These are phyloP conservation scores for Haberlea rhodopensis DNA, from an alignment of 257 asterid species.

Conservation along the genomic window DNA sequence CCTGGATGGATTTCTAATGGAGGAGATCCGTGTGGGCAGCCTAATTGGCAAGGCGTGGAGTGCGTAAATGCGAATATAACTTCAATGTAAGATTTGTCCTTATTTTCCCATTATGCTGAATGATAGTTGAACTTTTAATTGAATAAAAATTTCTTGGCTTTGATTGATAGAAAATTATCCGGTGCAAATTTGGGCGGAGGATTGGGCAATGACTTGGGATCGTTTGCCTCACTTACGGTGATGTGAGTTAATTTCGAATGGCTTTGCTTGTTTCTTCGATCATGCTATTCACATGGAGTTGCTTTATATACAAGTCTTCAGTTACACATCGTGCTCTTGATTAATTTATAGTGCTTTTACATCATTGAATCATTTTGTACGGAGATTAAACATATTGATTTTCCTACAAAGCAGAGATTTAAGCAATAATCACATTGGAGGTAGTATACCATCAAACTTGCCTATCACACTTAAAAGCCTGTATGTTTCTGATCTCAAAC, in stretches of 20 bases:
- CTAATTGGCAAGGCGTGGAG: conserved; percentile 79
- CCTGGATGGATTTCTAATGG: conserved; percentile 73
- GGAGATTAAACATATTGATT: conserved; percentile 20
- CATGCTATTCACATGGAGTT: conserved; percentile 1
- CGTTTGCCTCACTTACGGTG: conserved; percentile 57
- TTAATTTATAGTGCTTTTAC: background rate
- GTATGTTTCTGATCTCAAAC: conserved; percentile 50
- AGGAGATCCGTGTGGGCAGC: conserved; percentile 92
- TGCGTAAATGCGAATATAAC: conserved; percentile 78
- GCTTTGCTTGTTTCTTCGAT: background rate
- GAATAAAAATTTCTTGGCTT: conserved; percentile 8
- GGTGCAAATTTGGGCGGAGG: conserved; percentile 66
- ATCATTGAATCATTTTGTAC: conserved; percentile 7
- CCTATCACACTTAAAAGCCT: conserved; percentile 61
- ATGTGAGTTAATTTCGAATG: conserved; percentile 49
- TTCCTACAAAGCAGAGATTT: conserved; percentile 52
- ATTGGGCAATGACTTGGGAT: conserved; percentile 55
- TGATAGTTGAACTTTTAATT: background rate
- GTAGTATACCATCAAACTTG: conserved; percentile 64
- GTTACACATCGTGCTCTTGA: background rate
- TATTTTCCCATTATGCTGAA: background rate
- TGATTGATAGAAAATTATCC: conserved; percentile 46
- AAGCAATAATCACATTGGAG: conserved; percentile 83
- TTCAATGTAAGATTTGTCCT: conserved; percentile 50
- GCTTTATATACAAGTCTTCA: background rate